Percentiles rank a stretch among this genome's conserved stretches.
phyloP scores from a whole-genome alignment of 768 basidiomycete genomes.

The Mycena olivaceomarginata region DNA sequence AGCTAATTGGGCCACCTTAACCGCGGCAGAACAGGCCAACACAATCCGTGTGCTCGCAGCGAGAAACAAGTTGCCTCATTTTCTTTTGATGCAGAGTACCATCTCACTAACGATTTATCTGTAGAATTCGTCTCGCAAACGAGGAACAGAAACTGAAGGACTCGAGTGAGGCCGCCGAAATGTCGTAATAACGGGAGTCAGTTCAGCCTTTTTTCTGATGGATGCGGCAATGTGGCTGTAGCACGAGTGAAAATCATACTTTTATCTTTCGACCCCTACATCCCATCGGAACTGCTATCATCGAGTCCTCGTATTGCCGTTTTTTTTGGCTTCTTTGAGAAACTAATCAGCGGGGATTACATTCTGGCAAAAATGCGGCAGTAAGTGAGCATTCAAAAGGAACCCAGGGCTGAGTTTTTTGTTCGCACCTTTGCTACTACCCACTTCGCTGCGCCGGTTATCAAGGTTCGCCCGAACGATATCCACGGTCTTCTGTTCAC shows the following conservation, averaged over 20 bases:
- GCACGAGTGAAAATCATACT: not conserved
- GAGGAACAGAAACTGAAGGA: slow-evolving; percentile 53
- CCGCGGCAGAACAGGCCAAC: slow-evolving; percentile 73
- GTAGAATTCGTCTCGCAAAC: slow-evolving; percentile 54
- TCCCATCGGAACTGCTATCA: too few relatives aligned
- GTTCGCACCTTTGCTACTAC: too few relatives aligned
- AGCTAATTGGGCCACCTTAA: slow-evolving; percentile 78
- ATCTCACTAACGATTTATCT: not conserved
- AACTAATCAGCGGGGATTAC: slow-evolving; percentile 14
- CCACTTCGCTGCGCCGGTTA: too few relatives aligned
- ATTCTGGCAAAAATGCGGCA: slow-evolving; percentile 16
- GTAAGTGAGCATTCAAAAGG: not conserved
- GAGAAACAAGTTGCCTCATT: slow-evolving; percentile 65
- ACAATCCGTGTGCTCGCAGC: slow-evolving; percentile 72
- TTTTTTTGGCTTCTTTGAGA: too few relatives aligned
- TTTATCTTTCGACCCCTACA: not conserved
- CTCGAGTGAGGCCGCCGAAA: slow-evolving; percentile 26
- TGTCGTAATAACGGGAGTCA: not conserved
- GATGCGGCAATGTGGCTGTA: not conserved
- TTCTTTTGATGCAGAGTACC: not conserved
- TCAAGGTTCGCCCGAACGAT: not conserved
- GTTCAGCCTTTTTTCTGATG: not conserved
- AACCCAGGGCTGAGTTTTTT: not conserved
- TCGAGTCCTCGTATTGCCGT: too few relatives aligned
- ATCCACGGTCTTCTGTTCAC: not conserved